Percentiles rank a stretch among this genome's conserved stretches.
Conservation (phyloP, 2,329 filamentous ascomycete genomes). For the Ophiostoma tasmaniense region DNA sequence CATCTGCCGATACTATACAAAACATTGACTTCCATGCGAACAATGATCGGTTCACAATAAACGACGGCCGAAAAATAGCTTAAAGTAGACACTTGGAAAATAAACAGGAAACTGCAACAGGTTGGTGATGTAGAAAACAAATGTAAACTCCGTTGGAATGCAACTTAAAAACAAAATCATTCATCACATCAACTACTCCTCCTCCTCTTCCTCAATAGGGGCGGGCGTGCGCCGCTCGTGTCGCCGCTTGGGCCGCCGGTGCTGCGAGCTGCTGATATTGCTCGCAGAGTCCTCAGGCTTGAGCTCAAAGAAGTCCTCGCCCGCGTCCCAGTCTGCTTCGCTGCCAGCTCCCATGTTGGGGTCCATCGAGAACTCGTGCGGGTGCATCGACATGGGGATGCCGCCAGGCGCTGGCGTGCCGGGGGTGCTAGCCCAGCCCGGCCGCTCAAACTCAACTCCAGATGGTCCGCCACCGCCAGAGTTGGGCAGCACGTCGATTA, state of each 20-base stretch:
- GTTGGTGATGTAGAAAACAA: neutral
- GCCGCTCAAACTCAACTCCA: slow-evolving; percentile 36
- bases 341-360: slow-evolving; percentile 20
- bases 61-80: too few species aligned
- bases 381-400: slow-evolving; percentile 17
- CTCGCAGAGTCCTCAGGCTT: slow-evolving; percentile 74
- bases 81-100: neutral
- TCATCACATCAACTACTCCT: slow-evolving; percentile 24
- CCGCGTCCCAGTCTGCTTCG: slow-evolving; percentile 49
- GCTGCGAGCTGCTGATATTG: slow-evolving; percentile 65
- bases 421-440: slow-evolving; percentile 34
- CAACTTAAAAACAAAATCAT: neutral
- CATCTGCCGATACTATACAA: too few species aligned
- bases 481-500: slow-evolving; percentile 46
- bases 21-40: too few species aligned
- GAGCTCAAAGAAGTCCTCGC: slow-evolving; percentile 49
- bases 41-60: neutral
- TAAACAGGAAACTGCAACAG: neutral
- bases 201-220: slow-evolving; percentile 60
- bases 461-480: slow-evolving; percentile 29
- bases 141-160: neutral
- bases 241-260: slow-evolving; percentile 58
- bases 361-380: slow-evolving; percentile 10
- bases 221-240: slow-evolving; percentile 64
- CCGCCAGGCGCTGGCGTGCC: slow-evolving; percentile 18